Percentiles rank a stretch among this genome's conserved stretches.
These are phyloP conservation scores for Kentomonas sorsogonicus DNA, from an alignment of 208 protist genomes.

Conservation along the genomic window DNA sequence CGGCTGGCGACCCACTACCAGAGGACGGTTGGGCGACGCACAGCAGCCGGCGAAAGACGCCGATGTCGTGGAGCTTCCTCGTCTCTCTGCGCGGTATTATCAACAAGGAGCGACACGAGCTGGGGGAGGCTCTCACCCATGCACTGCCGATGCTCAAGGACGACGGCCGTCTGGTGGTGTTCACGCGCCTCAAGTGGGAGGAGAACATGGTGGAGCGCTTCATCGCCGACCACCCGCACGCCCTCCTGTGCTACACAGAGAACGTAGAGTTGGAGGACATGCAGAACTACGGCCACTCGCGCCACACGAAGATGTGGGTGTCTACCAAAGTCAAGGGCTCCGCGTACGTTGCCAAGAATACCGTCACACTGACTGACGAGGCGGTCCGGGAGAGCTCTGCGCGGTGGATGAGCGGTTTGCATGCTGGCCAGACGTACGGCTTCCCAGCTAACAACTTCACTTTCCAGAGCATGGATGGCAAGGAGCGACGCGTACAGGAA, in stretches of 20 bases:
- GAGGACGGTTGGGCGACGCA: constrained; percentile 73
- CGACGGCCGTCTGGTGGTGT: constrained; percentile 69
- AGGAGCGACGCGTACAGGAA: constrained; percentile 33
- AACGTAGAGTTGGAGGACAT: constrained; percentile 54
- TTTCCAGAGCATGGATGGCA: constrained; percentile 53
- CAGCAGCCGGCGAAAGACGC: constrained; percentile 48
- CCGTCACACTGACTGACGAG: constrained; percentile 45
- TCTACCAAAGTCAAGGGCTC: constrained; percentile 43
- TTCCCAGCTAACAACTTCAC: constrained; percentile 88
- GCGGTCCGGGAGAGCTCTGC: constrained; percentile 60
- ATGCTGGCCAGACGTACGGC: constrained; percentile 72
- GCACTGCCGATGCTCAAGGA: constrained; percentile 64
- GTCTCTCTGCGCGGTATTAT: constrained; percentile 76
- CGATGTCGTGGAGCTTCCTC: constrained; percentile 84
- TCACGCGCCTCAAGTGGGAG: constrained; percentile 73
- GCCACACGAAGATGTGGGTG: constrained; percentile 86
- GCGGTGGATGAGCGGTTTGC: constrained; percentile 74
- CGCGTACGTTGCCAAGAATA: constrained; percentile 71
- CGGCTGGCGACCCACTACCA: constrained; percentile 51
- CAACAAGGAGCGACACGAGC: constrained; percentile 74
- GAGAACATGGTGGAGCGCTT: constrained; percentile 56
- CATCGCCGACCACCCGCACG: constrained; percentile 69
- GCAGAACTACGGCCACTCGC: constrained; percentile 51
- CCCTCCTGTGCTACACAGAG: constrained; percentile 70
- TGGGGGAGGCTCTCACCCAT: constrained; percentile 56